phyloP scores from a whole-genome alignment of 768 basidiomycete genomes.

The Tulasnella sp. region DNA sequence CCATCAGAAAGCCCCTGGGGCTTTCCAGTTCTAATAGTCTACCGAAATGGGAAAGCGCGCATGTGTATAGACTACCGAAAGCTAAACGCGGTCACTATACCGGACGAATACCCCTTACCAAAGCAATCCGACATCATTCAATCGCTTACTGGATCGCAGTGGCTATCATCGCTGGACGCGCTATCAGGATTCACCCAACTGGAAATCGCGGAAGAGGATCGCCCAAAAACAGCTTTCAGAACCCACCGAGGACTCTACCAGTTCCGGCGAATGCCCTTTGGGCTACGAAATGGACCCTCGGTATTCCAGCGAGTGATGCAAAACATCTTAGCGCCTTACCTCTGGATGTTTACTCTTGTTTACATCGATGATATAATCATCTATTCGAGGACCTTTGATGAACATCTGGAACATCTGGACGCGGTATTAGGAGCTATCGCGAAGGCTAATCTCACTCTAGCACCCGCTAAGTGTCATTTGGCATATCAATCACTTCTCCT shows the following conservation, averaged over 20 bases:
- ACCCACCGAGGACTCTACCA: conserved; percentile 50
- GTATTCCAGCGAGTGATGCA: conserved; percentile 53
- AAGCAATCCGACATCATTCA: too few relatives aligned
- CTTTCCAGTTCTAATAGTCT: conserved; percentile 45
- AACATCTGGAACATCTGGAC: too few relatives aligned
- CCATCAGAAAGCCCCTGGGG: conserved; percentile 50
- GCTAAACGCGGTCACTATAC: too few relatives aligned
- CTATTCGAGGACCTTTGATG: too few relatives aligned
- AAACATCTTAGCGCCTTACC: conserved; percentile 43
- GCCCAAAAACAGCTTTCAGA: conserved; percentile 47
- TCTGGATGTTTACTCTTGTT: conserved; percentile 50
- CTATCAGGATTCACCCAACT: conserved; percentile 51
- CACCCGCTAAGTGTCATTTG: too few relatives aligned
- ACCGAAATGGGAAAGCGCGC: conserved; percentile 47
- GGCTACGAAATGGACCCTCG: conserved; percentile 46
- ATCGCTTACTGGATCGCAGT: too few relatives aligned
- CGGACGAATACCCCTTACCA: too few relatives aligned
- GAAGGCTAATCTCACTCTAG: too few relatives aligned
- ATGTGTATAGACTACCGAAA: conserved; percentile 41
- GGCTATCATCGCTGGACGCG: conserved; percentile 44
- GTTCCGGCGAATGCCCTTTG: conserved; percentile 51
- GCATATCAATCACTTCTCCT: too few relatives aligned
- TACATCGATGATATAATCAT: conserved; percentile 38
- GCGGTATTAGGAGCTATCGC: too few relatives aligned
- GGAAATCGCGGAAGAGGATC: conserved; percentile 41